Base-by-base conservation (phyloP, 208 protist species). In the Leishmania gerbilli region DNA sequence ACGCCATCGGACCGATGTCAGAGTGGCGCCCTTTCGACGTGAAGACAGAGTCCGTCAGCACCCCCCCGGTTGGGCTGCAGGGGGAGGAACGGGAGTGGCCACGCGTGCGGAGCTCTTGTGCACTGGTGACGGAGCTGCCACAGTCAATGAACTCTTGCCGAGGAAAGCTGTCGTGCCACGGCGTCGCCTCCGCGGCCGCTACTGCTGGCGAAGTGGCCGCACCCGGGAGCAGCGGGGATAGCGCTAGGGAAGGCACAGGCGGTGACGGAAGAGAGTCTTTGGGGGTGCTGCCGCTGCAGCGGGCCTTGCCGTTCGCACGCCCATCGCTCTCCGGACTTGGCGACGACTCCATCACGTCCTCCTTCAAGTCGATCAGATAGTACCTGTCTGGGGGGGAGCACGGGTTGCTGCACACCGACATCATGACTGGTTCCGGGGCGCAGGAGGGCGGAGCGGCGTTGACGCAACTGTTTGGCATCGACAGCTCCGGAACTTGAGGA, bases 401-500 rank as follows among this genome's bases (percentile, higher is more conserved):
- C 21, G 40, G 40, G 56, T 47, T 65, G 31, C 42, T 49, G 4
- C 40, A 24, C 56, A 37, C 37, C 56, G 37, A 31, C 56, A 51
- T 55, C 72, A 85, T 49, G 1, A 85, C 31, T 1, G 82, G 82
- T 0, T 42, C 64, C 0, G 82, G 82, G 8, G 82, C 77, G n/a
- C 82, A 85, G 62, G 47, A 24, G 8, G 82, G 82, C 0, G 82
- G 82, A 34, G 79, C 82, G 31, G 72, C 74, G 42, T 69, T 67
- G 7, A 64, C 2, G 40, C 62, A 40, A 27, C 62, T 62, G 49
- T 58, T 58, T 8, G 77, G 64, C 77, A 82, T 67, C 64, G 82
- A 85, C 40, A 75, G 82, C 77, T 85, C 82, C 65, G 51, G 65
- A 64, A 76, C 34, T 68, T 55, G 65, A 31, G 82, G 77, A 49